Evolutionary conservation across 495 filamentous ascomycete genomes (phyloP).

Genomic region (Talaromyces proteolyticus): DNA sequence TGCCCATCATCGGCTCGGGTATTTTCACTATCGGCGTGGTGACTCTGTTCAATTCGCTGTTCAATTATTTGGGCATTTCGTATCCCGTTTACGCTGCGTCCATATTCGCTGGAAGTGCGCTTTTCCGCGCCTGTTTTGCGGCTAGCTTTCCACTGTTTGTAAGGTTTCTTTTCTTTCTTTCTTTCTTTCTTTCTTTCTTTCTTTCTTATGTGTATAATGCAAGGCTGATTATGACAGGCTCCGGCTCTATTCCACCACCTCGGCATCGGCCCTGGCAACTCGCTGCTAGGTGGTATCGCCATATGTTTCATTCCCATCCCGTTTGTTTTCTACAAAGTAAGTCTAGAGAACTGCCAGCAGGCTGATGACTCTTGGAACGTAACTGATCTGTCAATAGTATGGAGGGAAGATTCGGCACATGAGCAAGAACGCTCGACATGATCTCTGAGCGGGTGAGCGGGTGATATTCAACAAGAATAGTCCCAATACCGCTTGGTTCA

Average conservation of each 20-base stretch:
- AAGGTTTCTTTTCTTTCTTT: constrained; percentile 24
- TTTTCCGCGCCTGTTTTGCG: constrained; percentile 38
- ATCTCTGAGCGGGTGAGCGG: constrained; percentile 2
- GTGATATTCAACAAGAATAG: not conserved
- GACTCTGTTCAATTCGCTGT: constrained; percentile 48
- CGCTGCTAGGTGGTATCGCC: constrained; percentile 44
- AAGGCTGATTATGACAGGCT: too few relatives aligned
- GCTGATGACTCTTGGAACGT: not conserved
- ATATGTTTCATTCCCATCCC: constrained; percentile 19
- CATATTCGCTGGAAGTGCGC: constrained; percentile 39
- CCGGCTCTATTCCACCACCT: constrained; percentile 37
- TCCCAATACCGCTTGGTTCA: too few relatives aligned
- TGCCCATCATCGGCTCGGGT: constrained; percentile 45
- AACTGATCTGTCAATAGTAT: too few relatives aligned
- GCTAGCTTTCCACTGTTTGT: constrained; percentile 44
- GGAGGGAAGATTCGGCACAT: constrained; percentile 19
- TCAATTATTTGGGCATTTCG: constrained; percentile 39
- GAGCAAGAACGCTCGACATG: constrained; percentile 23
- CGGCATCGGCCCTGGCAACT: constrained; percentile 50
- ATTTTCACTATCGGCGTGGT: constrained; percentile 49
- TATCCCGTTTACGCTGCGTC: constrained; percentile 39
- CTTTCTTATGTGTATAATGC: not conserved
- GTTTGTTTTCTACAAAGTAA: constrained; percentile 17
- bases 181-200: not conserved
- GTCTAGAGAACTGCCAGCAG: not conserved